Conservation (phyloP, 2,329 filamentous ascomycete genomes). For the Malbranchea zuffiana region DNA sequence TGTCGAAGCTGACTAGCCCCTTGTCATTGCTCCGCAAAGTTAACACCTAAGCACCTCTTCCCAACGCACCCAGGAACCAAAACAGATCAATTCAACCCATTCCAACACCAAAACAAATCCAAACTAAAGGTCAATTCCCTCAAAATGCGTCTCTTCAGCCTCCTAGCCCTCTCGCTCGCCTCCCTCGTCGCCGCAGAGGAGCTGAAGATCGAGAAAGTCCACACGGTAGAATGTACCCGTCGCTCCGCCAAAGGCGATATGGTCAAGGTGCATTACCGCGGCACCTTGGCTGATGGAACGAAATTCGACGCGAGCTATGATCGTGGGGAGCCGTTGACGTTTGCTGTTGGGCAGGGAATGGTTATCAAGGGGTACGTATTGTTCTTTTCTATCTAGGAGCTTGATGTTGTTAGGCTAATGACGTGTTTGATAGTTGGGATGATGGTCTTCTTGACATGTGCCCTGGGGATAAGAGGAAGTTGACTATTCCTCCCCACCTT, state of each 20-base stretch:
- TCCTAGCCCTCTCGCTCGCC: conserved; percentile 34
- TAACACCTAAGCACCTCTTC: conserved; percentile 5
- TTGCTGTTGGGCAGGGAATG: conserved; percentile 65
- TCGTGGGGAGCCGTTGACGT: conserved; percentile 62
- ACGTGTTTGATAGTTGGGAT: conserved; percentile 57
- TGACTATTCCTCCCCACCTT: conserved; percentile 79
- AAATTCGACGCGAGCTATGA: conserved; percentile 81
- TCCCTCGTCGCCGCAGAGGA: conserved; percentile 45
- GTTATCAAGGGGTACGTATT: conserved; percentile 74
- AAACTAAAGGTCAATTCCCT: not conserved
- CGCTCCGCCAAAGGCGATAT: conserved; percentile 66
- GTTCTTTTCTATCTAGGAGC: not conserved
- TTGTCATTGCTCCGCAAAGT: no score
- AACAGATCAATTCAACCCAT: not conserved
- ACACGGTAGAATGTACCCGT: conserved; percentile 59
- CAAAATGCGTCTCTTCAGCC: conserved; percentile 17
- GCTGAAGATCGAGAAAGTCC: conserved; percentile 67
- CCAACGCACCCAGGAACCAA: not conserved
- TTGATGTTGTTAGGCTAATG: not conserved
- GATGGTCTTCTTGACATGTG: conserved; percentile 87
- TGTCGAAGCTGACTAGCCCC: no score
- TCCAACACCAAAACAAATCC: not conserved
- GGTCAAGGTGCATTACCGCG: conserved; percentile 79
- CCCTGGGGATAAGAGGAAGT: conserved; percentile 78
- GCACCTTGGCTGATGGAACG: conserved; percentile 62